Evolutionary conservation across 208 protist species (phyloP).

Genomic region (Wallacemonas collosoma): DNA sequence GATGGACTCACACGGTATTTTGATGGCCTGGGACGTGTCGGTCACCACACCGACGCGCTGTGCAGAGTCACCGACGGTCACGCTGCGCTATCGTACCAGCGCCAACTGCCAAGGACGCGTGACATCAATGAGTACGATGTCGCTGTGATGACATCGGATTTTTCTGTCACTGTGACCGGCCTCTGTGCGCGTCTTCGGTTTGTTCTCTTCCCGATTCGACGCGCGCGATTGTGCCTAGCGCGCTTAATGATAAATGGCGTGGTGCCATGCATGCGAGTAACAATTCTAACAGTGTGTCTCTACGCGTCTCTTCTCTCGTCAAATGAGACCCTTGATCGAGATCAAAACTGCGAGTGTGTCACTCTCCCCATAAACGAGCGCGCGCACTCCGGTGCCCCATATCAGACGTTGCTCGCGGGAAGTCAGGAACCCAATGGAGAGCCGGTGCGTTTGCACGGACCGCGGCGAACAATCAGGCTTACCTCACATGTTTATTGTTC

Average conservation of each 20-base stretch:
- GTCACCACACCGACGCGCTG: background rate
- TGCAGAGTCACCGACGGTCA: background rate
- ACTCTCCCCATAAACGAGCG: too few relatives aligned
- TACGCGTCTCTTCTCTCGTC: background rate
- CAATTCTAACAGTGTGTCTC: background rate
- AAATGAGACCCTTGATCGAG: background rate
- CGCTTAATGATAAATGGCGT: background rate
- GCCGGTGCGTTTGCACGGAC: too few relatives aligned
- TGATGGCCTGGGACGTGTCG: constrained; percentile 45
- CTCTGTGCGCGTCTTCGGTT: background rate
- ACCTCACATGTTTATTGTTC: too few relatives aligned
- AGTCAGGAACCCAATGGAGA: too few relatives aligned
- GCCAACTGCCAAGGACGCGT: constrained; percentile 78
- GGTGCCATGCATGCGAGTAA: background rate
- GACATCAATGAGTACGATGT: constrained; percentile 49
- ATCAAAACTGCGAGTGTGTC: too few relatives aligned
- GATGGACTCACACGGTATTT: constrained; percentile 56
- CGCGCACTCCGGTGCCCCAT: too few relatives aligned
- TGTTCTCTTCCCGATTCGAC: too few relatives aligned
- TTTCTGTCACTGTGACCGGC: background rate
- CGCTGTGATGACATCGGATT: constrained; percentile 23
- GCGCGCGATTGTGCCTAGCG: too few relatives aligned
- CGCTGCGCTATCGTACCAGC: constrained; percentile 52
- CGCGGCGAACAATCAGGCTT: too few relatives aligned
- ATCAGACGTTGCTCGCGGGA: too few relatives aligned